phyloP scores from a whole-genome alignment of 345 rosid species.

The Euclidium syriacum region DNA sequence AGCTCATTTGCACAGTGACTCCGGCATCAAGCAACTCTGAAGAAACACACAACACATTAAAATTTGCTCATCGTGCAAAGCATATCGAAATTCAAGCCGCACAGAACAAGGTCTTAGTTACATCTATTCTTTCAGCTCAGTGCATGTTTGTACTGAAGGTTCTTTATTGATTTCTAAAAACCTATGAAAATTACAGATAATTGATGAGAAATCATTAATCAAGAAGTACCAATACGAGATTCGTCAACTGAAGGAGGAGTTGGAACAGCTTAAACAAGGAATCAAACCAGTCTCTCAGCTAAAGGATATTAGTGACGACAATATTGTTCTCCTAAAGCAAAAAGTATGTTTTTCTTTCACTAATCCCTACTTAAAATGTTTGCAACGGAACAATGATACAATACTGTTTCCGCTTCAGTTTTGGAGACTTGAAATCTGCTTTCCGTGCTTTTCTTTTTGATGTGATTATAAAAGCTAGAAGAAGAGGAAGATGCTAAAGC shows the following conservation, averaged over 20 bases:
- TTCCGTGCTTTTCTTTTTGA: slow-evolving; percentile 6
- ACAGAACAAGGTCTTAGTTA: slow-evolving; percentile 69
- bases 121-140: neutral
- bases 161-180: slow-evolving; percentile 23
- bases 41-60: slow-evolving; percentile 95
- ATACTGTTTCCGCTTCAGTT: neutral
- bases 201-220: slow-evolving; percentile 92
- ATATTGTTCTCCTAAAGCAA: slow-evolving; percentile 77
- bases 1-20: slow-evolving; percentile 97
- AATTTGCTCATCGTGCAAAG: slow-evolving; percentile 98
- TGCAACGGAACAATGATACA: neutral
- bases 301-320: slow-evolving; percentile 60
- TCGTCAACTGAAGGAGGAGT: slow-evolving; percentile 80
- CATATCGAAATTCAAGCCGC: slow-evolving; percentile 94
- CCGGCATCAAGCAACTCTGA: slow-evolving; percentile 90
- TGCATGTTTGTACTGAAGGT: neutral
- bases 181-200: slow-evolving; percentile 53
- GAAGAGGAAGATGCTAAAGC: slow-evolving; percentile 98
- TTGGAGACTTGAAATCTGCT: slow-evolving; percentile 10
- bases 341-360: slow-evolving; percentile 48
- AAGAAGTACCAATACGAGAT: slow-evolving; percentile 96
- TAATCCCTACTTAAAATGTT: slow-evolving; percentile 3
- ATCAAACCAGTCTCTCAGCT: slow-evolving; percentile 69
- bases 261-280: slow-evolving; percentile 79
- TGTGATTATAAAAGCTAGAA: slow-evolving; percentile 57